Base-by-base conservation (phyloP, 2,329 filamentous ascomycete species). In the Cladophialophora immunda region DNA sequence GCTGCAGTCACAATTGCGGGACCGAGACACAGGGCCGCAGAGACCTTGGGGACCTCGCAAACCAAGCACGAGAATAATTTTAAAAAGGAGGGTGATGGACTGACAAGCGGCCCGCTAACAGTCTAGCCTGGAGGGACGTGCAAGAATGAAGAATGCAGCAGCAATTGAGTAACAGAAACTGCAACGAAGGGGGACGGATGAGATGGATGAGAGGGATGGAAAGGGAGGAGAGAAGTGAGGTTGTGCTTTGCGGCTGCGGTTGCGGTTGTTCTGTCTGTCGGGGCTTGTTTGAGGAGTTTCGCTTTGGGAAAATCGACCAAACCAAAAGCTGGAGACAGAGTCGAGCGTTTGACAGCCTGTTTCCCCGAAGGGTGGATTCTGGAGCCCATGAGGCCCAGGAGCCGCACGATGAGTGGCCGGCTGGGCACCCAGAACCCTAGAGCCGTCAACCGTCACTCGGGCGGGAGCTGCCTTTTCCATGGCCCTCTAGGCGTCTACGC, bases 141-240 rank as follows among this genome's bases (percentile, higher is more conserved):
- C 27, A 61, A 30, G 29, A 61, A 32, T 25, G 38, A 47, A 38
- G 38, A 61, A 54, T 54, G 58, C 45, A 53, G 58, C 47, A 53
- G 45, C 32, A 52, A 38, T 30, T 17, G 50, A 45, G 50, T 45
- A n/a, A 32, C 52, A 29, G 30, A 53, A 27, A 22, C 45, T 56
- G 53, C 58, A 62, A 30, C 62, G 59, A 53, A 53, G 32, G 41
- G 50, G 59, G 25, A 15, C 8, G n/a, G 38, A 41, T 36, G 41
- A 63, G 56, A 58, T 34, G 64, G 58, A 55, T 65, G 62, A 63
- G 32, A 34, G 50, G 55, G 30, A 22, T 36, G 60, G 45, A 62
- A 58, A 41, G 63, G 58, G 58, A 66, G 58, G 58, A 65, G 47
- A 60, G 34, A 36, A 25, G 52, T 29, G 52, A 55, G 47, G 59